Evolutionary conservation across 495 filamentous ascomycete species (phyloP), one percentile per base, ranked within the genome.

Genomic region (Letharia lupina): DNA sequence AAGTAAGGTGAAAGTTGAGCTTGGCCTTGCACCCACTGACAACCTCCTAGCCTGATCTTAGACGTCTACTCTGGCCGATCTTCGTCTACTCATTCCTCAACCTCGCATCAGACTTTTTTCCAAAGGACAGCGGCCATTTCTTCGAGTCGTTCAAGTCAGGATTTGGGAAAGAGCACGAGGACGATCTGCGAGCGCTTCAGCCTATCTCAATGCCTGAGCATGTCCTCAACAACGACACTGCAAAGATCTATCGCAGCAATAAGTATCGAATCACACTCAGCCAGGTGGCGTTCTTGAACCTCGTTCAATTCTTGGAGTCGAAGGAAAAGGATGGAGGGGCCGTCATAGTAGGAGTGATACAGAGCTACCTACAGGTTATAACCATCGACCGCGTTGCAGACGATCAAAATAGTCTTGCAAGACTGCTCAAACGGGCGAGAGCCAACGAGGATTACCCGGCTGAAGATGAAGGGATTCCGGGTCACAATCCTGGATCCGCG

Each of bases 11-110:
- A 50, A 31, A 50, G 52, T n/a, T 58, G 13, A 23, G 13, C 31
- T 60, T 13, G 42, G 3, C 47, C 52, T 58, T 57, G 52, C 40
- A 37, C 35, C 58, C 65, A 41, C 75, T 85, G 44, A 83, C 64
- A 18, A 42, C 2, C 39, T 7, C 16, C 35, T 69, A 93, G 88
- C 90, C 91, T n/a, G 94, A 98, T 74, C 82, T 98, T 1, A 77
- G 81, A 62, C 89, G 93, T 54, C 78, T 98, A 15, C 78, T 93
- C 37, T 98, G 92, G 90, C 95, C 94, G 2, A 77, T 95, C 0
- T 98, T 97, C 71, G 89, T 96, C 31, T 93, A 98, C 76, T 94
- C 91, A 0, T 96, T 90, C 71, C 76, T 98, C 10, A 84, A 90
- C 68, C 86, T 96, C 58, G 82, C 93, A n/a, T 78, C 77, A n/a